Conservation (phyloP, 345 rosid species). For the Cardiospermum halicacabum region DNA sequence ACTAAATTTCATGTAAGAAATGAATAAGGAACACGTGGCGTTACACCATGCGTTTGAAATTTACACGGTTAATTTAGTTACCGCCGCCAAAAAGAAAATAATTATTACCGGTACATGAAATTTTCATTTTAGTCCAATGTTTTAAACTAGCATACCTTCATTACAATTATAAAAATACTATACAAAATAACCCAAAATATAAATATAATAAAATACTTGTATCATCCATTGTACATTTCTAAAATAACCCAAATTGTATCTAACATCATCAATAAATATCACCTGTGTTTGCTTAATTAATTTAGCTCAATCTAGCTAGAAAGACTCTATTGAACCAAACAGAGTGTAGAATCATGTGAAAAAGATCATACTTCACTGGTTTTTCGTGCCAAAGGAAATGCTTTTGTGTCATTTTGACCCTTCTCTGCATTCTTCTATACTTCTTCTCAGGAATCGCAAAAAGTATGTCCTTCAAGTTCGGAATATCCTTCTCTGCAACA, state of each 20-base stretch:
- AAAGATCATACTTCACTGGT: conserved; percentile 73
- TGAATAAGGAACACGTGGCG: conserved; percentile 13
- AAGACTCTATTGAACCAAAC: conserved; percentile 84
- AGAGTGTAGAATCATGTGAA: conserved; percentile 94
- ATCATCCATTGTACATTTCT: too few species aligned
- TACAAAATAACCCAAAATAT: too few species aligned
- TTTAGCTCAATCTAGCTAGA: conserved; percentile 34
- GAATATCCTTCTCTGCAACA: conserved; percentile 78
- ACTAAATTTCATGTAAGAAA: conserved; percentile 7
- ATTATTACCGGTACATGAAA: too few species aligned
- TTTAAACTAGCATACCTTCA: too few species aligned
- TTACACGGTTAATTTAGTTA: conserved; percentile 3
- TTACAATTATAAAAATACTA: too few species aligned
- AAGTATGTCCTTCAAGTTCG: conserved; percentile 76
- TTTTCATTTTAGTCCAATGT: too few species aligned
- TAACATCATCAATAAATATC: too few species aligned
- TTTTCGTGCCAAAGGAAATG: conserved; percentile 92
- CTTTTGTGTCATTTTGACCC: conserved; percentile 75
- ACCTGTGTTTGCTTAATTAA: too few species aligned
- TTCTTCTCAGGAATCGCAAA: conserved; percentile 51
- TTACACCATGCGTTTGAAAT: neutral
- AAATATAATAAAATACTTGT: too few species aligned
- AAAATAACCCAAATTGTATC: too few species aligned
- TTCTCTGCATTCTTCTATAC: conserved; percentile 61
- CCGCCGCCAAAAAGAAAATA: neutral